Evolutionary conservation across 2,329 filamentous ascomycete species (phyloP), one percentile per base, ranked within the genome.

Genomic region (Ascosphaera acerosa): DNA sequence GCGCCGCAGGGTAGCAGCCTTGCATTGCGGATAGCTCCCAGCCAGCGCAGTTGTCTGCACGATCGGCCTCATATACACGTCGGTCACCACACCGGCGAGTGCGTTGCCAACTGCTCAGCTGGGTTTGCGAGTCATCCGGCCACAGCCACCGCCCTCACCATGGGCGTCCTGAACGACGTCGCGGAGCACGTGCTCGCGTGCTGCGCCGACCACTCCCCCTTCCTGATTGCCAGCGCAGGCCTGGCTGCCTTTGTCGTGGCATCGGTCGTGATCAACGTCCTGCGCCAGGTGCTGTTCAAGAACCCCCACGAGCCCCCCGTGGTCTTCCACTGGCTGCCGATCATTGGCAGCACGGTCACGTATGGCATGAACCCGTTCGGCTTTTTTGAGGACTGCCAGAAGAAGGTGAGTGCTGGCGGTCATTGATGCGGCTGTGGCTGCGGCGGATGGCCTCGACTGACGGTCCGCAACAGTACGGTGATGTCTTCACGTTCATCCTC

Each of bases 401-500:
- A 65, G 44, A 89, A 89, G 71, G 76, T 81, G 44, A 37, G 55
- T 39, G 25, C 29, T 6, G n/a, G 2, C 15, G 10, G n/a, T 16
- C n/a, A 3, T 14, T 19, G 10, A 9, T 18, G 14, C 15, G 20
- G 2, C 10, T 10, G 31, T 16, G 7, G 10, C 12, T 23, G 12
- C 9, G 3, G 16, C n/a, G n/a, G n/a, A n/a, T n/a, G n/a, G n/a
- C n/a, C 19, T 34, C 35, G 19, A 20, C 29, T 15, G 26, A 30
- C 38, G 39, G 40, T 32, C 32, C 9, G 10, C 15, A 18, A 29
- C 39, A 81, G 75, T 76, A 84, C 49, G 81, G 81, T 48, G 76
- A 90, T 53, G 69, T 81, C 46, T 90, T 87, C 50, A 90, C 81
- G 12, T 90, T 90, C 45, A 58, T 89, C 36, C 66, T 90, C 31